Evolutionary conservation across 2,329 filamentous ascomycete genomes (phyloP).

Genomic region (Nemania serpens): DNA sequence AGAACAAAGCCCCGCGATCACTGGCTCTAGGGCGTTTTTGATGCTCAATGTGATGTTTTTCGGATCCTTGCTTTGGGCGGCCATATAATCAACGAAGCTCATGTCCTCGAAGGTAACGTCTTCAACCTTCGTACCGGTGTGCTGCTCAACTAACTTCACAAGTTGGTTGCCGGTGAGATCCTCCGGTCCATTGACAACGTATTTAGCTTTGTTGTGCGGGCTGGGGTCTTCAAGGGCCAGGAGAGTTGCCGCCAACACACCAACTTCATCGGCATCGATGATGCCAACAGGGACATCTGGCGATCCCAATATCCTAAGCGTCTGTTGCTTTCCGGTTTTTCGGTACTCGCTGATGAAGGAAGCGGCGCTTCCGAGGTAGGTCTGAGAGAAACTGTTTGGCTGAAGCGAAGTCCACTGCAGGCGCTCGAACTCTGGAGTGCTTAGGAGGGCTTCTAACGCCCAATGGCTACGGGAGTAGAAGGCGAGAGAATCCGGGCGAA

Average conservation of each 20-base stretch:
- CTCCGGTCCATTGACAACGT: constrained; percentile 17
- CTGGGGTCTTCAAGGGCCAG: constrained; percentile 12
- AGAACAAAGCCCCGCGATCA: neutral
- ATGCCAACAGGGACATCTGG: constrained; percentile 13
- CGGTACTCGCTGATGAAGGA: constrained; percentile 16
- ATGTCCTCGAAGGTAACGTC: constrained; percentile 14
- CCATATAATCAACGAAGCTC: neutral
- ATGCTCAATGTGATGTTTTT: constrained; percentile 11
- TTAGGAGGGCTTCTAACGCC: constrained; percentile 16
- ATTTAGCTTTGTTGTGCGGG: constrained; percentile 19
- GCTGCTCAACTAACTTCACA: constrained; percentile 16
- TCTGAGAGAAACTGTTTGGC: constrained; percentile 4
- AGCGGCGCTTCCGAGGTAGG: neutral
- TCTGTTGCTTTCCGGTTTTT: constrained; percentile 16
- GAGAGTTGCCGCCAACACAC: constrained; percentile 8
- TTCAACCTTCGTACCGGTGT: constrained; percentile 18
- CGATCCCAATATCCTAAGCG: neutral
- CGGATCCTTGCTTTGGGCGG: neutral
- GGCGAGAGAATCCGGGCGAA: constrained; percentile 8
- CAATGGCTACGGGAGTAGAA: constrained; percentile 20
- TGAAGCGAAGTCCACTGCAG: constrained; percentile 25
- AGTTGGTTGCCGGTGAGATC: constrained; percentile 13
- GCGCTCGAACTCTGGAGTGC: constrained; percentile 15
- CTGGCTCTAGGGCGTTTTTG: neutral
- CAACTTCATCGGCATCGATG: constrained; percentile 14